phyloP scores from a whole-genome alignment of 106 monocot genomes.

The Narthecium ossifragum region DNA sequence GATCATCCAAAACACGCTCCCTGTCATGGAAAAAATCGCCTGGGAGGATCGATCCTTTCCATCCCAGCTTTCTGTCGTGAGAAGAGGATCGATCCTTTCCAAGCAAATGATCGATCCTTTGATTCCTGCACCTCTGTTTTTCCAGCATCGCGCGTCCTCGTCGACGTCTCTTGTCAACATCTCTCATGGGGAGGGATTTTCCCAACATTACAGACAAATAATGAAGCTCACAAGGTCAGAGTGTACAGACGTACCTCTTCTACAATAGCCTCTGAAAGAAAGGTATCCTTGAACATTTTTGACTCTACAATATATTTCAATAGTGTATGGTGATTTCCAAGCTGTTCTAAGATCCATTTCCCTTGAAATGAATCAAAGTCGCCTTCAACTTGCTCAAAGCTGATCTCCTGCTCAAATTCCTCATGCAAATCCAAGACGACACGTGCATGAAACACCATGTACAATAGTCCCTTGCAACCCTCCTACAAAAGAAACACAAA shows the following conservation, averaged over 20 bases:
- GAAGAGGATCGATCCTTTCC: no score
- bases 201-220: no score
- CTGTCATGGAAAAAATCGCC: no score
- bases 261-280: slow-evolving; percentile 84
- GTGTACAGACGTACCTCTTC: slow-evolving; percentile 59
- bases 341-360: slow-evolving; percentile 85
- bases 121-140: no score
- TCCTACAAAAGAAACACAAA: slow-evolving; percentile 42
- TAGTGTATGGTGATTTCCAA: slow-evolving; percentile 79
- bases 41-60: no score
- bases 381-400: slow-evolving; percentile 92
- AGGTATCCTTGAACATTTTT: slow-evolving; percentile 75
- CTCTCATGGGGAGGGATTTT: no score
- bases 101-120: no score
- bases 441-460: slow-evolving; percentile 96
- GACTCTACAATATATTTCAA: slow-evolving; percentile 92
- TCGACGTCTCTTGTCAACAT: no score
- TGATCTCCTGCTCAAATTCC: slow-evolving; percentile 61
- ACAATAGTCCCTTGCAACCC: slow-evolving; percentile 91
- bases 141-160: no score
- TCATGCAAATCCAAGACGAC: slow-evolving; percentile 86
- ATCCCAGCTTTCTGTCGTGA: no score
- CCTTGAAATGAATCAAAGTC: slow-evolving; percentile 91
- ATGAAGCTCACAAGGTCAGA: not conserved
- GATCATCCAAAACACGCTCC: no score